Conservation (phyloP, 2,329 filamentous ascomycete genomes). For the Raffaelea arxii region DNA sequence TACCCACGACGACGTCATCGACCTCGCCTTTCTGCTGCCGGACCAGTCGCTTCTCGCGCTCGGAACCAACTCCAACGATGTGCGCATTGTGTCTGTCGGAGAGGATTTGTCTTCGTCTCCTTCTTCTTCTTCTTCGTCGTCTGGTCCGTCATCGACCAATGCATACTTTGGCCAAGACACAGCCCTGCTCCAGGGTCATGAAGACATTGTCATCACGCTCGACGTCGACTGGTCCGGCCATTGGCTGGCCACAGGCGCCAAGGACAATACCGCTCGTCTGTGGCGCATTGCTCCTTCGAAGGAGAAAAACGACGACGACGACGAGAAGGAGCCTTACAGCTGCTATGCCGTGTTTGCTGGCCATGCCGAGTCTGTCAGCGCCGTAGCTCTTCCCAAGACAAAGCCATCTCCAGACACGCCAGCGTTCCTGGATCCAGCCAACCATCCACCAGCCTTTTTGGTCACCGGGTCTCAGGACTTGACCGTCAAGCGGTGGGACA, state of each 20-base stretch:
- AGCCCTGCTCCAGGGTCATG: conserved; percentile 76
- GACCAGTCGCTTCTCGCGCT: conserved; percentile 77
- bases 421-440: conserved; percentile 63
- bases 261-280: conserved; percentile 87
- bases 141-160: conserved; percentile 15
- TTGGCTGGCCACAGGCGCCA: conserved; percentile 92
- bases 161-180: conserved; percentile 85
- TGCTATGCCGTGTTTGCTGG: conserved; percentile 59
- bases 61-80: conserved; percentile 90
- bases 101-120: conserved; percentile 15
- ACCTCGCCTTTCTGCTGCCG: conserved; percentile 75
- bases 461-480: conserved; percentile 92
- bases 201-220: conserved; percentile 90
- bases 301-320: too few species aligned
- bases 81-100: conserved; percentile 71
- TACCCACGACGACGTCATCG: conserved; percentile 96
- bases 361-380: conserved; percentile 88
- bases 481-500: conserved; percentile 91
- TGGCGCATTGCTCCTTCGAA: conserved; percentile 76
- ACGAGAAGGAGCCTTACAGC: conserved; percentile 30
- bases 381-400: conserved; percentile 70
- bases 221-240: conserved; percentile 95
- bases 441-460: conserved; percentile 72
- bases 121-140: background rate
- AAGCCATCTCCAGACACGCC: conserved; percentile 58